A percentile compares a stretch with the other conserved stretches of the same genome.
Evolutionary conservation across 1,139 yeast genomes (phyloP).

Genomic region (Hansenula sp.): DNA sequence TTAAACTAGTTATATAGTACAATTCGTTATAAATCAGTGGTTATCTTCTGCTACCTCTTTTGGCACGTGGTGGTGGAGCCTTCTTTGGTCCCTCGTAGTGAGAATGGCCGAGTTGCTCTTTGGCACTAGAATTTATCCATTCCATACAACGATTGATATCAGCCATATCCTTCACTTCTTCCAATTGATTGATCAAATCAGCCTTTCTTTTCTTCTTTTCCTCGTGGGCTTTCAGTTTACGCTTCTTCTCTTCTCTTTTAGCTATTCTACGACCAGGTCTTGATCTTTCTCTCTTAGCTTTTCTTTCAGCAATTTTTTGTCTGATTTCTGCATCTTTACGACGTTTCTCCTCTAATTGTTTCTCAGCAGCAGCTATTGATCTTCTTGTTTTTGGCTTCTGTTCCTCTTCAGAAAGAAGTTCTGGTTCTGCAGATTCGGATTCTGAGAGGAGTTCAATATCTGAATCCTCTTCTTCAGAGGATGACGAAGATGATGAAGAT

Average conservation of each 20-base stretch:
- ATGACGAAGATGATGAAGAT: constrained; percentile 26
- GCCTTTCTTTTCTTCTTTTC: constrained; percentile 30
- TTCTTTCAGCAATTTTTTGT: constrained; percentile 21
- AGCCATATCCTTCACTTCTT: constrained; percentile 32
- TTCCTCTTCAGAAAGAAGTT: constrained; percentile 5
- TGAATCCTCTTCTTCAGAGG: constrained; percentile 22
- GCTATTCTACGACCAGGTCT: constrained; percentile 28
- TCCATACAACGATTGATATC: constrained; percentile 44
- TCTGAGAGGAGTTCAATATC: background rate
- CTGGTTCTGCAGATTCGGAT: constrained; percentile 4
- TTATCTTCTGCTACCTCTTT: constrained; percentile 6
- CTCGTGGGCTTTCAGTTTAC: constrained; percentile 25
- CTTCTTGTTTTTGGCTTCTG: constrained; percentile 24
- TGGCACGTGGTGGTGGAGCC: constrained; percentile 3
- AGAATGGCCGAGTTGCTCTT: constrained; percentile 44
- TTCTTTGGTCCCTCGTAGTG: constrained; percentile 49
- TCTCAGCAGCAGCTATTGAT: constrained; percentile 22
- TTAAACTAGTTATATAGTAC: background rate
- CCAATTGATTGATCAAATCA: constrained; percentile 28
- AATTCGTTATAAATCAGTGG: no score
- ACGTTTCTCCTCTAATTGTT: constrained; percentile 16
- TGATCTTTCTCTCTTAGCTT: constrained; percentile 23
- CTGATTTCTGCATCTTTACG: constrained; percentile 17
- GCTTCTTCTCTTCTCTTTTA: constrained; percentile 26
- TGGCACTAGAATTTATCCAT: constrained; percentile 60